Evolutionary conservation across 768 basidiomycete species (phyloP), one percentile per base, ranked within the genome.

Genomic region (Mycena filopes): DNA sequence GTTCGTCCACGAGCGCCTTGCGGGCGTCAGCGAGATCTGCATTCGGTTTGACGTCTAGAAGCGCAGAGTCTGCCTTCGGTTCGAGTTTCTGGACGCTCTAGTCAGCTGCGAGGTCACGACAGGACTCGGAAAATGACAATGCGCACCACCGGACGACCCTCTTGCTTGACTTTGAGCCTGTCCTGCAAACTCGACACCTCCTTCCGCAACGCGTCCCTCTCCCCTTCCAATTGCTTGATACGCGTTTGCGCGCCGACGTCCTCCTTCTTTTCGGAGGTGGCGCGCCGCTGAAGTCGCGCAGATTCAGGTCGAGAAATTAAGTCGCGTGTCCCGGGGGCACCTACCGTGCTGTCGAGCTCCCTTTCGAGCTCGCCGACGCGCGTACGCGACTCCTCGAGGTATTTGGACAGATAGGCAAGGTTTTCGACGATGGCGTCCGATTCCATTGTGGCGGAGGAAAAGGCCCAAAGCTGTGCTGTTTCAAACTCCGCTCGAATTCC

Each of bases 381-480:
- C 0, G 18, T 18, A 0, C 29, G 40, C 2, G 55, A 63, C n/a
- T 49, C 40, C 1, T 63, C 36, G 8, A 63, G 15, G 41, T 63
- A 63, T n/a, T 55, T 25, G 1, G 54, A 55, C 1, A 63, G 43
- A 23, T 42, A 63, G 0, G 26, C 18, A 3, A 63, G 40, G 25
- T 63, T 56, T 3, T 62, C 33, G 8, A 62, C 51, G 18, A 60
- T 23, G 28, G 10, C 55, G n/a, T 45, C 55, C 21, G 51, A 26
- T 6, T 33, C 38, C 51, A 54, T 54, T 36, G 11, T 36, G 36
- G 36, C 36, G 36, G 36, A 36, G 3, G 36, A 36, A 15, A 36
- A 36, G 33, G 33, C n/a, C n/a, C n/a, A n/a, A n/a, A n/a, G n/a
- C n/a, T n/a, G n/a, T n/a, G n/a, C n/a, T n/a, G n/a, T n/a, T n/a